A percentile compares a stretch with the other conserved stretches of the same genome.
These are phyloP conservation scores for Syzygium jambos DNA, from an alignment of 345 rosid species.

Conservation along the genomic window DNA sequence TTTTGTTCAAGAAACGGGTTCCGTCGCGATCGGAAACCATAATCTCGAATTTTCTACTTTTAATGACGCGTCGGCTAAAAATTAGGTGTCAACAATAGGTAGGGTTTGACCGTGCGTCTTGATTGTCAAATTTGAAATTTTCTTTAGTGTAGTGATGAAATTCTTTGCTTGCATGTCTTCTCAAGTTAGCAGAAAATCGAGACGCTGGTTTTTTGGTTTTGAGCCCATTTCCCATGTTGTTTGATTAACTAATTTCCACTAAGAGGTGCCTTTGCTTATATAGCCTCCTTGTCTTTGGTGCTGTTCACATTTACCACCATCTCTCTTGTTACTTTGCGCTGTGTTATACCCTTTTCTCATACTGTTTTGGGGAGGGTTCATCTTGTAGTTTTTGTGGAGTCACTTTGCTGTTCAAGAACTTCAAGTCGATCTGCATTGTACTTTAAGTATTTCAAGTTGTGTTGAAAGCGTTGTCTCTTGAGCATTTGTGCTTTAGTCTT, in stretches of 20 bases:
- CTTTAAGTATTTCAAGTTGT: neutral
- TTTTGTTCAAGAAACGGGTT: too few species aligned
- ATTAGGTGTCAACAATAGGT: too few species aligned
- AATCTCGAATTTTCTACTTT: too few species aligned
- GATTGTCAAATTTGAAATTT: neutral
- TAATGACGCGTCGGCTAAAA: too few species aligned
- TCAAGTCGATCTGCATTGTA: neutral
- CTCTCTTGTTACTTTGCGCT: neutral
- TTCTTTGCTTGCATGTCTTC: neutral
- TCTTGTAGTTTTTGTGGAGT: neutral
- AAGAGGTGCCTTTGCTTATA: too few species aligned
- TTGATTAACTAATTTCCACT: too few species aligned
- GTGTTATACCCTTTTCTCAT: neutral
- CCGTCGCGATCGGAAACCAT: too few species aligned
- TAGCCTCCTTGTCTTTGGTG: neutral
- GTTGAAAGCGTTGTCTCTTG: neutral
- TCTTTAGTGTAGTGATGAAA: neutral
- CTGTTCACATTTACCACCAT: neutral
- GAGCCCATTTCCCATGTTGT: too few species aligned
- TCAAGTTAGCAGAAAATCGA: too few species aligned
- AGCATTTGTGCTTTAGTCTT: neutral
- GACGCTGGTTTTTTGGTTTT: too few species aligned
- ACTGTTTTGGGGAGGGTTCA: neutral
- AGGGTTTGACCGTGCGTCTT: neutral
- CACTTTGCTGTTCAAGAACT: neutral